These are phyloP conservation scores for Gastrodia elata DNA, from an alignment of 106 monocot species.

Conservation along the genomic window DNA sequence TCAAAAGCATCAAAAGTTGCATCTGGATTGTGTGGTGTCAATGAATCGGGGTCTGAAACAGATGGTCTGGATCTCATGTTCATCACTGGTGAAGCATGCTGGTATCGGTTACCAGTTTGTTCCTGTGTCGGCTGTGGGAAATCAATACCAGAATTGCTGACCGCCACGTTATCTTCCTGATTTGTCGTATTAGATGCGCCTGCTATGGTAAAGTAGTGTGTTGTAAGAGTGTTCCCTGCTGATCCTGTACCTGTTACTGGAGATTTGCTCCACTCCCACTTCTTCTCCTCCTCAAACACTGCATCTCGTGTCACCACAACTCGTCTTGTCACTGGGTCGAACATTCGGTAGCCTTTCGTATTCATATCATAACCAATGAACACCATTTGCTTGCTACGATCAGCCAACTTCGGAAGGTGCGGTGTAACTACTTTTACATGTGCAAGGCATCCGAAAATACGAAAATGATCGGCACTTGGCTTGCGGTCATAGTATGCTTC, in stretches of 20 bases:
- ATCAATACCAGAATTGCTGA: too few relatives aligned
- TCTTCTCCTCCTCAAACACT: too few relatives aligned
- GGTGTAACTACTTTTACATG: neutral
- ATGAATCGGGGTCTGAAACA: too few relatives aligned
- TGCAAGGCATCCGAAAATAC: neutral
- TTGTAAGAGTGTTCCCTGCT: conserved; percentile 5
- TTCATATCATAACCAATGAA: too few relatives aligned
- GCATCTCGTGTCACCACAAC: neutral
- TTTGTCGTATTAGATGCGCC: conserved; percentile 4
- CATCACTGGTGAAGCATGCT: too few relatives aligned
- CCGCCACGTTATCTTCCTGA: neutral
- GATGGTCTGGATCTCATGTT: too few relatives aligned
- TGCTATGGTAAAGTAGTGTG: conserved; percentile 11
- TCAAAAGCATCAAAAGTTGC: too few relatives aligned
- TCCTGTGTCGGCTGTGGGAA: too few relatives aligned
- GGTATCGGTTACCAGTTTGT: too few relatives aligned
- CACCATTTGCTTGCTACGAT: too few relatives aligned
- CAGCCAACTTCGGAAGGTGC: too few relatives aligned
- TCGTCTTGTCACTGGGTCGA: neutral
- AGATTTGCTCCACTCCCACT: conserved; percentile 11
- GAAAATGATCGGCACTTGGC: neutral
- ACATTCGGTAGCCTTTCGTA: neutral
- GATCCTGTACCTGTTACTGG: conserved; percentile 7
- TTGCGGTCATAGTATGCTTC: conserved; percentile 2
- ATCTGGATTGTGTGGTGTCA: too few relatives aligned